Evolutionary conservation across 2,329 filamentous ascomycete species (phyloP), one percentile per base, ranked within the genome.

Genomic region (Aspergillus costaricaensis): DNA sequence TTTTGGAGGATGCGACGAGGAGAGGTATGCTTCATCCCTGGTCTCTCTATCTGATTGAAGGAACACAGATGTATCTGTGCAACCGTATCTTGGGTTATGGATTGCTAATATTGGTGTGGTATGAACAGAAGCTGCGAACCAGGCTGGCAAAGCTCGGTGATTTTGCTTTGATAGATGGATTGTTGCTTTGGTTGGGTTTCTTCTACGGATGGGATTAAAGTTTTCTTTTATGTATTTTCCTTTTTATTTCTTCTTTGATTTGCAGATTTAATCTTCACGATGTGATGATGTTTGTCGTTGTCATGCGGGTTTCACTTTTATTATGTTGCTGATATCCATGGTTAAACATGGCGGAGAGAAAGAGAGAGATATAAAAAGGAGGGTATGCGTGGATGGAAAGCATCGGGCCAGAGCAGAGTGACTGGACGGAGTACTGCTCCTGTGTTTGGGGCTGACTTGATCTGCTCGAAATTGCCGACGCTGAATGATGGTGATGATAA

Each of bases 1-100:
- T 97, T 64, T 79, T 97, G 63, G 93, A 97, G 80, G 93, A 97
- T 80, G 93, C 93, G 19, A 96, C 91, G 62, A 86, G 91, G 76
- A 88, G 91, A 87, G 91, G 91, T 91, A 80, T 62, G 74, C 10
- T n/a, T 55, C 43, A 8, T 39, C 36, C 38, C 55, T 41, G 38
- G 8, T 44, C 21, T 21, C 17, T 19, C 17, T 9, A 43, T 17
- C 3, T 7, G 3, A 8, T 43, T 19, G n/a, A 15, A 43, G 9
- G 6, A 43, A 12, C 19, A 44, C 12, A 14, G 30, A 5, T 32
- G 30, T 32, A 3, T 14, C 10, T 14, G 32, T 14, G 1, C 14
- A 12, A 14, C 12, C 4, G 32, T 14, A 12, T 2, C 6, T 36
- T 36, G 32, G 32, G 2, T 5, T 19, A 23, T 14, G 10, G 51